Evolutionary conservation across 306 rosid genomes (phyloP), one percentile per base, ranked within the genome.

Genomic region (Hippophae gyantsensis): DNA sequence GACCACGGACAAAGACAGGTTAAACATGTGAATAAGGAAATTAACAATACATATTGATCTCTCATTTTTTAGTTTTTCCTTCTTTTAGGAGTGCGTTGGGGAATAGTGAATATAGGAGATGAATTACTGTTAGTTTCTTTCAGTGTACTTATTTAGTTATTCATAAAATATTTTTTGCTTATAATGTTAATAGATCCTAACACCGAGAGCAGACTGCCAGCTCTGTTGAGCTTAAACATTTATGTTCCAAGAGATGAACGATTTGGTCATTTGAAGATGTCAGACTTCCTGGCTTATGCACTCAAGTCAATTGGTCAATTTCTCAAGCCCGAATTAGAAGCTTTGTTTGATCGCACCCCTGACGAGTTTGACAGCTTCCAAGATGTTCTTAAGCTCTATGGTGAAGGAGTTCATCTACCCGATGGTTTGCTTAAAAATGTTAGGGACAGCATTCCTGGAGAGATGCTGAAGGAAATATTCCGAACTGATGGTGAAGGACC

Each of bases 231-330:
- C 71, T 69, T 92, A 48, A 77, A 70, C 69, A 73, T 87, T 60
- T 87, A 87, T 63, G 98, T 88, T 47, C 70, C 3, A 9, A 81
- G 86, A 63, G 96, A 87, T 38, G 98, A 90, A 57, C 81, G 78
- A 58, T 87, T 90, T 62, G 87, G 89, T 10, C 89, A 85, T 73
- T 60, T 87, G 74, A 90, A 90, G 74, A 51, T 90, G 77, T 38
- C 95, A 7, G 96, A 90, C 49, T 88, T 88, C 61, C 77, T 90
- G 27, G 95, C 77, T 52, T 74, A 78, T 71, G 81, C 86, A 38
- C 44, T 90, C 58, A 85, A 90, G 68, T 75, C 95, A 27, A 9
- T 85, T 49, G 69, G 69, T 50, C 96, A 85, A 65, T 62, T 88
- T n/a, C 41, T 85, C 11, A 76, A 78, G 56, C 96, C 96, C 6